Evolutionary conservation across 495 filamentous ascomycete species (phyloP).

Genomic region (Lasiosphaeria ovina): DNA sequence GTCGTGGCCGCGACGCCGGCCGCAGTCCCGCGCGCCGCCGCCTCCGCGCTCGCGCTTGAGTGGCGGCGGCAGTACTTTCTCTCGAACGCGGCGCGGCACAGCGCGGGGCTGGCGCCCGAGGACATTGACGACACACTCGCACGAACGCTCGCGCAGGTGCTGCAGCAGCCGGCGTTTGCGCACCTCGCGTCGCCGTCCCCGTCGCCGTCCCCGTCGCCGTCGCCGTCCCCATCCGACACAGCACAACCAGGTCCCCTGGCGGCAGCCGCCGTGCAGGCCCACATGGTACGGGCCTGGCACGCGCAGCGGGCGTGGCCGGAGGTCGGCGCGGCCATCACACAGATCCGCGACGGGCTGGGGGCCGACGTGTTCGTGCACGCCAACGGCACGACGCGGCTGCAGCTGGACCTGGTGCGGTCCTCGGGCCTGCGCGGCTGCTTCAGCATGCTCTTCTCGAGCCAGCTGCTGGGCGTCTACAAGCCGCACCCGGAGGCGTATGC

Average conservation of each 20-base stretch:
- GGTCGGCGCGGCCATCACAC: constrained; percentile 26
- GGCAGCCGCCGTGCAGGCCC: constrained; percentile 10
- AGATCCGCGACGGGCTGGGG: constrained; percentile 21
- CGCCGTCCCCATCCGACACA: constrained; percentile 11
- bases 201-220: no score
- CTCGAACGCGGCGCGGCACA: constrained; percentile 39
- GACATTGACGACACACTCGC: constrained; percentile 50
- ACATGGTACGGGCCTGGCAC: constrained; percentile 50
- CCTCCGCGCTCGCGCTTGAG: constrained; percentile 44
- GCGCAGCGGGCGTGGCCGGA: constrained; percentile 49
- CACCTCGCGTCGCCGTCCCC: no score
- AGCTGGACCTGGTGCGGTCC: constrained; percentile 50
- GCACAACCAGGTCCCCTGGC: constrained; percentile 20
- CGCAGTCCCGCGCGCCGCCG: constrained; percentile 21
- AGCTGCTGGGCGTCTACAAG: constrained; percentile 49
- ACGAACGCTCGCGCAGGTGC: constrained; percentile 34
- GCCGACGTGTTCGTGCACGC: constrained; percentile 47
- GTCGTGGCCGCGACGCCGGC: constrained; percentile 29
- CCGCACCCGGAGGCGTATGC: constrained; percentile 45
- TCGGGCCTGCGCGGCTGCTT: constrained; percentile 42
- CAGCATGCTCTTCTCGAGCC: constrained; percentile 52
- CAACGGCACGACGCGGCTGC: constrained; percentile 55
- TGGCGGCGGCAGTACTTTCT: constrained; percentile 51
- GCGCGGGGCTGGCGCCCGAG: constrained; percentile 36
- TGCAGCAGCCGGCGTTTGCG: constrained; percentile 21